Base-by-base conservation (phyloP, 164 flowering plant genomes). In the Euptelea pleiosperma region DNA sequence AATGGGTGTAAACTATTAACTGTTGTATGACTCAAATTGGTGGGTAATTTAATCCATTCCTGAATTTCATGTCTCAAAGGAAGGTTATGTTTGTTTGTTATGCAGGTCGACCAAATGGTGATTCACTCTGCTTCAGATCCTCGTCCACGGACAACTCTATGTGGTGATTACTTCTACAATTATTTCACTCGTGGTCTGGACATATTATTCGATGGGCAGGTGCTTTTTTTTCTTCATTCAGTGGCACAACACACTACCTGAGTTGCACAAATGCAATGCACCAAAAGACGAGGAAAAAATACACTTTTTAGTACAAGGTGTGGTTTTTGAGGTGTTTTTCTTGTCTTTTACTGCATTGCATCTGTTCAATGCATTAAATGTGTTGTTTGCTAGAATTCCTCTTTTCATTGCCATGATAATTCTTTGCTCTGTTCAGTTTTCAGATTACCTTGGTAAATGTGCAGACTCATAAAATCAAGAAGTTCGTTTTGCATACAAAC, bases 201-300 rank as follows among this genome's bases (percentile, higher is more conserved):
- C 74, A 86, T 93, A 69, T 73, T 93, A 73, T 93, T 93, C 75
- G 98, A 93, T 72, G 98, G 97, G 15, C 90, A 89, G 97, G 98
- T 90, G 60, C 4, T 29, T 34, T 31, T 47, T 8, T 26, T 58
- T 29, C 54, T 8, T 16, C 10, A 61, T 67, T 24, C 29, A 11
- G 28, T 5, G 19, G 1, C 3, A 43, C 11, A n/a, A n/a, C n/a
- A n/a, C n/a, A n/a, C n/a, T n/a, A n/a, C n/a, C n/a, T n/a, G n/a
- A n/a, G n/a, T n/a, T n/a, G n/a, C n/a, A n/a, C n/a, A n/a, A n/a
- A n/a, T n/a, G n/a, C n/a, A n/a, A n/a, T n/a, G n/a, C n/a, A n/a
- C n/a, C n/a, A n/a, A n/a, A n/a, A n/a, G n/a, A n/a, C n/a, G n/a
- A n/a, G n/a, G n/a, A n/a, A n/a, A n/a, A n/a, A n/a, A n/a, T n/a